Percentiles rank a stretch among this genome's conserved stretches.
Conservation (phyloP, 106 monocot species). For the Acorus calamus region DNA sequence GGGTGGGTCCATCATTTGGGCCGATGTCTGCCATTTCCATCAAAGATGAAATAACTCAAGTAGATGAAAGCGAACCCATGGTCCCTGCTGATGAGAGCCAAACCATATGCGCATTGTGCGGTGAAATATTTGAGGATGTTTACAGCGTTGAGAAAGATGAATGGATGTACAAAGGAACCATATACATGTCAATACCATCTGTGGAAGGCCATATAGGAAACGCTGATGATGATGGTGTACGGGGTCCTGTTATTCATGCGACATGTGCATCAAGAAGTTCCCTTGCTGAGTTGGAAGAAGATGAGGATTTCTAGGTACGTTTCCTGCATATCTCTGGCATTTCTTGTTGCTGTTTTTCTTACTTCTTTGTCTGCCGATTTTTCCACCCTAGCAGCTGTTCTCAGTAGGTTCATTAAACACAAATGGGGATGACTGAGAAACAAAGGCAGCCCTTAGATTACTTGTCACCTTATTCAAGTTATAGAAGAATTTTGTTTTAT, state of each 20-base stretch:
- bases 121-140: slow-evolving; percentile 85
- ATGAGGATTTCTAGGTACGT: too few species aligned
- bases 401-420: too few species aligned
- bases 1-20: neutral
- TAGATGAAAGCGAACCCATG: slow-evolving; percentile 41
- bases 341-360: too few species aligned
- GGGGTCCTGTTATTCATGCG: slow-evolving; percentile 62
- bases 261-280: slow-evolving; percentile 26
- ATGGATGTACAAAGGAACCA: slow-evolving; percentile 86
- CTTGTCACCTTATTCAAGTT: too few species aligned
- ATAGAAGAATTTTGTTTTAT: too few species aligned
- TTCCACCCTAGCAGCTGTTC: too few species aligned
- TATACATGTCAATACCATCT: slow-evolving; percentile 33
- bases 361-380: too few species aligned
- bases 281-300: too few species aligned
- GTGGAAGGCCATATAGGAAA: slow-evolving; percentile 2
- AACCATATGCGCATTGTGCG: slow-evolving; percentile 75
- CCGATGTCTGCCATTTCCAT: neutral
- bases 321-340: too few species aligned
- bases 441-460: too few species aligned
- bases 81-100: slow-evolving; percentile 91
- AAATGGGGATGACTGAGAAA: too few species aligned
- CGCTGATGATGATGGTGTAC: slow-evolving; percentile 7
- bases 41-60: slow-evolving; percentile 4
- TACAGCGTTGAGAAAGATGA: slow-evolving; percentile 57